Conservation (phyloP, 2,329 filamentous ascomycete species). For the Aspergillus sp. region DNA sequence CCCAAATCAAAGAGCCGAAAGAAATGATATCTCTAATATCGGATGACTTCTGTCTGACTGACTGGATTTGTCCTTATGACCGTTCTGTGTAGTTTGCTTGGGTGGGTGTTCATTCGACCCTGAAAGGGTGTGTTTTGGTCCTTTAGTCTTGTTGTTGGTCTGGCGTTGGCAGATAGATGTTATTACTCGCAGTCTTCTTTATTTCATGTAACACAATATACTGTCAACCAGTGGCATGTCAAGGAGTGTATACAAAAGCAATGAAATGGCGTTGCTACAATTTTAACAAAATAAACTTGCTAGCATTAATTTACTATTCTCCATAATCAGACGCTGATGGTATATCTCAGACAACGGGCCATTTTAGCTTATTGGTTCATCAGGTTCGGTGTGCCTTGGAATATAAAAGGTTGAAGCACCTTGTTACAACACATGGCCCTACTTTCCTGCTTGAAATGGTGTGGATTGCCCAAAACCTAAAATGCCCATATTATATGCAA, state of each 20-base stretch:
- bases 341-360: too few species aligned
- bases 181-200: conserved; percentile 3
- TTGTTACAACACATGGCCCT: too few species aligned
- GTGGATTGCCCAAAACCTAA: too few species aligned
- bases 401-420: too few species aligned
- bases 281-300: neutral
- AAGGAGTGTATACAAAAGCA: conserved; percentile 4
- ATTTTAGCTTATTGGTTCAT: too few species aligned
- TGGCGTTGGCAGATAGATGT: conserved; percentile 18
- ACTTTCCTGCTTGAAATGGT: too few species aligned
- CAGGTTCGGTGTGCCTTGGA: too few species aligned
- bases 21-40: conserved; percentile 32
- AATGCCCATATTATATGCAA: neutral
- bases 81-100: conserved; percentile 5
- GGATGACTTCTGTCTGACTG: conserved; percentile 1
- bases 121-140: conserved; percentile 7
- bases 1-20: conserved; percentile 47
- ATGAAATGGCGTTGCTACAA: neutral
- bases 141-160: conserved; percentile 11
- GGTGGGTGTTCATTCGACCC: conserved; percentile 8
- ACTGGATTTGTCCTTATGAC: conserved; percentile 5
- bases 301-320: neutral
- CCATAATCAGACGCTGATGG: neutral
- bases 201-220: conserved; percentile 3
- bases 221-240: neutral